Conservation (phyloP, 2,329 filamentous ascomycete genomes). For the Xylaria sp. region DNA sequence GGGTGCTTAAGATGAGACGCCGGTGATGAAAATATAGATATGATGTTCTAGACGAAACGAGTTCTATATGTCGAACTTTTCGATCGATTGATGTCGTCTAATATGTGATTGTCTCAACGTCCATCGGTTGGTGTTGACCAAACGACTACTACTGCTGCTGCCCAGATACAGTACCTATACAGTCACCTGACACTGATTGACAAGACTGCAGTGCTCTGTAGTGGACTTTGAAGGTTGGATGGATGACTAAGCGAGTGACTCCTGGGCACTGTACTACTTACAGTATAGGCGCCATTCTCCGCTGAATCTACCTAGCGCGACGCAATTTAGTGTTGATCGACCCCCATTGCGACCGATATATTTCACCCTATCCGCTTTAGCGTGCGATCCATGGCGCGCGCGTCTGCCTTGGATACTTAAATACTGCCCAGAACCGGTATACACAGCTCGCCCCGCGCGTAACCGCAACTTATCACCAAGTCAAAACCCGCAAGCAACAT, state of each 20-base stretch:
- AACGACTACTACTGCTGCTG: background rate
- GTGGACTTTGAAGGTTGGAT: no score
- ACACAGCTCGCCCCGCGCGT: no score
- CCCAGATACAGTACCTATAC: background rate
- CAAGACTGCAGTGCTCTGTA: no score
- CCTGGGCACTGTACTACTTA: background rate
- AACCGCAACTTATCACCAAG: no score
- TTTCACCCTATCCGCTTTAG: background rate
- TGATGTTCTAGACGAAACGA: background rate
- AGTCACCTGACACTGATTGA: conserved; percentile 32
- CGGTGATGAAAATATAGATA: background rate
- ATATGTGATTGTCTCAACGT: background rate
- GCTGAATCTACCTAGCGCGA: background rate
- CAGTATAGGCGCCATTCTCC: no score
- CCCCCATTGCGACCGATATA: background rate
- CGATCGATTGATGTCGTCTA: background rate
- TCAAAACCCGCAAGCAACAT: background rate
- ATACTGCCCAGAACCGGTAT: background rate
- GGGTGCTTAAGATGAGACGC: background rate
- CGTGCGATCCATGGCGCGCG: background rate
- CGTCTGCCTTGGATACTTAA: background rate
- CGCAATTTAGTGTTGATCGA: background rate
- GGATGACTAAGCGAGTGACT: background rate
- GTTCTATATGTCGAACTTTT: background rate
- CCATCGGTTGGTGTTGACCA: background rate